These are phyloP conservation scores for Boletales sp. DNA, from an alignment of 768 basidiomycete genomes.

Conservation along the genomic window DNA sequence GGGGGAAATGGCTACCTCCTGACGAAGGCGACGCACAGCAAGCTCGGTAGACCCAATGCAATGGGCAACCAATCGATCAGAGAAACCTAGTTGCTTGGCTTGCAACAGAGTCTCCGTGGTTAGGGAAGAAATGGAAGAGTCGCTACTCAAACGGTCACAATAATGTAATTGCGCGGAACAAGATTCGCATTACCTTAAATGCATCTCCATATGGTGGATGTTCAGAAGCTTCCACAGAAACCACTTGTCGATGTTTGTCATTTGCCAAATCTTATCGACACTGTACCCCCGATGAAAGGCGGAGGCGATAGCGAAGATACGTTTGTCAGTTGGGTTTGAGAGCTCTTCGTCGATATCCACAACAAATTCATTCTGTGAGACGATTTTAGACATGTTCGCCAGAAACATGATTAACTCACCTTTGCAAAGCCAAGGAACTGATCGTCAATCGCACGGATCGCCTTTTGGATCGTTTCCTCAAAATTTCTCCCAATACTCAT, in stretches of 20 bases:
- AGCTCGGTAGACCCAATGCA: slow-evolving; percentile 89
- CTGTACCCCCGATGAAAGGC: slow-evolving; percentile 92
- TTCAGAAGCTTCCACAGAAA: slow-evolving; percentile 88
- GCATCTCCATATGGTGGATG: slow-evolving; percentile 78
- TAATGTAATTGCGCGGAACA: background rate
- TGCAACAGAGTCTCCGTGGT: slow-evolving; percentile 61
- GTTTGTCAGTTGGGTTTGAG: slow-evolving; percentile 92
- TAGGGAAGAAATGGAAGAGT: slow-evolving; percentile 62
- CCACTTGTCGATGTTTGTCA: slow-evolving; percentile 99
- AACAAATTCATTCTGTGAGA: slow-evolving; percentile 74
- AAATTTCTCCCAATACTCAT: slow-evolving; percentile 99
- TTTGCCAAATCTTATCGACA: slow-evolving; percentile 94
- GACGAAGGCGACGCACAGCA: slow-evolving; percentile 84
- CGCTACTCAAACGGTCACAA: slow-evolving; percentile 35
- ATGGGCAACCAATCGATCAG: slow-evolving; percentile 82
- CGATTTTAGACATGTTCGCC: background rate
- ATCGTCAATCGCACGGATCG: slow-evolving; percentile 94
- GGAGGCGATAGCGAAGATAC: slow-evolving; percentile 92
- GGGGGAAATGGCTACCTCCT: slow-evolving; percentile 77
- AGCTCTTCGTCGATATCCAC: slow-evolving; percentile 93
- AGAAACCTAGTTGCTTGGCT: slow-evolving; percentile 95
- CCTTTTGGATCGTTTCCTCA: slow-evolving; percentile 98
- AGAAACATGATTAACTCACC: slow-evolving; percentile 36
- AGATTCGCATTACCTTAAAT: slow-evolving; percentile 54
- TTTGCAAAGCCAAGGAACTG: slow-evolving; percentile 90